Evolutionary conservation across 352 stramenopile genomes (phyloP), one percentile per base, ranked within the genome.

Genomic region (Globisporangium echinulatum): DNA sequence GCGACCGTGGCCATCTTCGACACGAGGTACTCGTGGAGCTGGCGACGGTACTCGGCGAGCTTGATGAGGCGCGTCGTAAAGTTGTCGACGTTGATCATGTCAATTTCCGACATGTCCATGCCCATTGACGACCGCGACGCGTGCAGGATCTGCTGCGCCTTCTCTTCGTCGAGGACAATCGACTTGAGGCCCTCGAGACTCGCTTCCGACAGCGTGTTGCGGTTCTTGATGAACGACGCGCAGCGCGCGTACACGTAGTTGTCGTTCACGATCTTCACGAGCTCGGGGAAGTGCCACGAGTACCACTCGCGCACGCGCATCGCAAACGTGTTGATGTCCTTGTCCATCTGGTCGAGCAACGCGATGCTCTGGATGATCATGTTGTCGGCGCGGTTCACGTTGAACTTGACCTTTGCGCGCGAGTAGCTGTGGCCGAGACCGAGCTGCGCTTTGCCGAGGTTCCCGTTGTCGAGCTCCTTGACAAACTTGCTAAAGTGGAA

Each of bases 331-430:
- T 99, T 99, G 55, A 99, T 90, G 80, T 99, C 98, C 86, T 99
- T 99, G 84, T 99, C 98, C 84, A 99, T 88, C 67, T 99, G 97
- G 84, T 99, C 97, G 13, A 99, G 81, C 25, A 99, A 82, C 62
- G 91, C 96, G 73, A 99, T 99, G 42, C 89, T 94, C 79, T 99
- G 98, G 76, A 99, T 99, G 74, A 99, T 99, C 98, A 99, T 99
- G 78, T 99, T 99, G 75, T 99, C 98, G 17, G 94, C 95, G 49
- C 97, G 87, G 74, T 98, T 98, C 55, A 99, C 97, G 79, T 99
- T 99, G 79, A 99, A 99, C 88, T 99, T 99, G 54, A 96, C 87
- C 85, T 99, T 98, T 59, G 87, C 94, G 75, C 98, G 91, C 62
- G 97, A 99, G 83, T 99, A 99, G 51, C 82, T 96, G 90, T 99